phyloP scores from a whole-genome alignment of 2,329 filamentous ascomycete genomes.

The Xylariales sp. region DNA sequence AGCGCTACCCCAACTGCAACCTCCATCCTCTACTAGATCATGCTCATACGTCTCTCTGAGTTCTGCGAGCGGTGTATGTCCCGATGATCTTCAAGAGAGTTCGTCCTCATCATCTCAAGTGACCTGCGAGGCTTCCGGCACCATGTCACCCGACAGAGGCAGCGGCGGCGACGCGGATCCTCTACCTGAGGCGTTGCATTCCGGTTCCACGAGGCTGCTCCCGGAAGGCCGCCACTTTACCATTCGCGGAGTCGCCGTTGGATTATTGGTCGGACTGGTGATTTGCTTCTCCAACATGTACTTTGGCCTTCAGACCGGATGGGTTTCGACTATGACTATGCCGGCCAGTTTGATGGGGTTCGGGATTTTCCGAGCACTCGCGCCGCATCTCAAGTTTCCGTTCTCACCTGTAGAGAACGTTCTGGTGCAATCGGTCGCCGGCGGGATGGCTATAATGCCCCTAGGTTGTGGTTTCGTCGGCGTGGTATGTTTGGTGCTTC shows the following conservation, averaged over 20 bases:
- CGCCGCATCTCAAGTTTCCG: conserved; percentile 67
- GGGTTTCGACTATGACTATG: conserved; percentile 87
- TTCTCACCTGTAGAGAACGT: conserved; percentile 97
- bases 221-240: conserved; percentile 70
- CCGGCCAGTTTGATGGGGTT: conserved; percentile 92
- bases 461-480: conserved; percentile 93
- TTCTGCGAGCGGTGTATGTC: no score
- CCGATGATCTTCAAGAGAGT: no score
- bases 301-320: conserved; percentile 86
- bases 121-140: background rate
- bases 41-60: no score
- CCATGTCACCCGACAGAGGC: conserved; percentile 25
- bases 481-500: conserved; percentile 46
- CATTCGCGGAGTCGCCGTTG: conserved; percentile 70
- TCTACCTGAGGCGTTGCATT: conserved; percentile 8
- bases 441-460: conserved; percentile 94
- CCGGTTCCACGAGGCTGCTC: conserved; percentile 19
- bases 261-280: conserved; percentile 77
- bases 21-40: no score
- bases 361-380: conserved; percentile 80
- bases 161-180: conserved; percentile 10
- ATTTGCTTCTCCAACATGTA: conserved; percentile 98
- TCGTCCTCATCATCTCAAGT: no score
- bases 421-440: conserved; percentile 90
- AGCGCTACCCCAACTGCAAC: no score